Percentiles rank a stretch among this genome's conserved stretches.
These are phyloP conservation scores for Cyclotella kingstonii DNA, from an alignment of 108 stramenopile genomes.

Conservation along the genomic window DNA sequence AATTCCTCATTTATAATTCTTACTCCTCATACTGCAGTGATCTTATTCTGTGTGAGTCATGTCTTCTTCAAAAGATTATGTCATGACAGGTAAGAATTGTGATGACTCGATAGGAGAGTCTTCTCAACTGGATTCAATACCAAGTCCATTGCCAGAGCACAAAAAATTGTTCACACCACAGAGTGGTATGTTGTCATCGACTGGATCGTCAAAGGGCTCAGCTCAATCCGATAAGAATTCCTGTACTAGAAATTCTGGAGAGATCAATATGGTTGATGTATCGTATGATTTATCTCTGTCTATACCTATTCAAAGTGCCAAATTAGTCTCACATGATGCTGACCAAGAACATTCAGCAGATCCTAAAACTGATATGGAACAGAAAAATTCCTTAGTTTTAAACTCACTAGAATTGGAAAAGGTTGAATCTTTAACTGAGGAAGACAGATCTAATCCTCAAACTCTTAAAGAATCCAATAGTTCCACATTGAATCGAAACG, in stretches of 20 bases:
- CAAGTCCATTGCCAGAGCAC: background rate
- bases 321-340: background rate
- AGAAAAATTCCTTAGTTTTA: too few species aligned
- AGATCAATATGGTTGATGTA: background rate
- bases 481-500: too few species aligned
- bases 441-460: too few species aligned
- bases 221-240: background rate
- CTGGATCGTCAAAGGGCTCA: background rate
- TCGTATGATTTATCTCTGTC: background rate
- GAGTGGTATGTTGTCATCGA: background rate
- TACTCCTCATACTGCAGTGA: background rate
- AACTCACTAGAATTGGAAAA: too few species aligned
- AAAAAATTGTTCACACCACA: background rate
- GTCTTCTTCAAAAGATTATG: background rate
- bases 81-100: background rate
- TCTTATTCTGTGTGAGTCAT: background rate
- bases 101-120: background rate
- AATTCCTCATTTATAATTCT: too few species aligned
- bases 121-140: background rate
- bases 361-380: background rate
- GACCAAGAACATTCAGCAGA: background rate
- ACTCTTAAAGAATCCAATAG: too few species aligned
- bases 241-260: background rate
- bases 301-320: background rate
- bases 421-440: too few species aligned